phyloP scores from a whole-genome alignment of 148 eudicot genomes.

The Camellia sinensis region DNA sequence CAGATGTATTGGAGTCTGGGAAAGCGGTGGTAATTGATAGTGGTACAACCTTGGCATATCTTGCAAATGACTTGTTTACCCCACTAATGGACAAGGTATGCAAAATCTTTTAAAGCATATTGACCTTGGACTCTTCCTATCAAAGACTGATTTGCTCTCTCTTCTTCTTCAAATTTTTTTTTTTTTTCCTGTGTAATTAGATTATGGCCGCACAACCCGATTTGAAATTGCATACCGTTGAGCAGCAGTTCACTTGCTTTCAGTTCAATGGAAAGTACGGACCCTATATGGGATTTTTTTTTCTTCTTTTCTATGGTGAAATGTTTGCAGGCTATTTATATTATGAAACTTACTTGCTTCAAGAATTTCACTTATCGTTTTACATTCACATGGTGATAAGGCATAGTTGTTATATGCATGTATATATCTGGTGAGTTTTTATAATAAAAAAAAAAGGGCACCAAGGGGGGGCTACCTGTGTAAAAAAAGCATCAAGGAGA shows the following conservation, averaged over 20 bases:
- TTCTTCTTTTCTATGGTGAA: neutral
- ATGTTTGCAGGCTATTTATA: neutral
- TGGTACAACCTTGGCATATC: constrained; percentile 94
- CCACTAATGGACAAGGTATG: constrained; percentile 48
- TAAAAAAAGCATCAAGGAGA: too few relatives aligned
- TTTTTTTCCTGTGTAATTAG: constrained; percentile 27
- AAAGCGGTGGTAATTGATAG: constrained; percentile 71
- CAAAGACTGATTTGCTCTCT: neutral
- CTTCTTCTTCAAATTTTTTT: neutral
- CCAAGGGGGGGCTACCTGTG: too few relatives aligned
- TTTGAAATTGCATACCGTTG: constrained; percentile 52
- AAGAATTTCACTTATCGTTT: neutral
- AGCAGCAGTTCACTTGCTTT: constrained; percentile 71
- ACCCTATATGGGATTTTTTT: neutral
- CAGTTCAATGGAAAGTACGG: constrained; percentile 64
- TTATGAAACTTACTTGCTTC: neutral
- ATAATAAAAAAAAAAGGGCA: too few relatives aligned
- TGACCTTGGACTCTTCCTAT: constrained; percentile 2
- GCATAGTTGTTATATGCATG: neutral
- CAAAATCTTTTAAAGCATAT: neutral
- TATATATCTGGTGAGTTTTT: neutral
- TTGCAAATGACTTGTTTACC: constrained; percentile 57
- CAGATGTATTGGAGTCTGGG: constrained; percentile 30
- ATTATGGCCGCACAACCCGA: constrained; percentile 53
- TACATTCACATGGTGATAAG: neutral